These are phyloP conservation scores for Berkeleyomyces basicola DNA, from an alignment of 2,329 filamentous ascomycete genomes.

Conservation along the genomic window DNA sequence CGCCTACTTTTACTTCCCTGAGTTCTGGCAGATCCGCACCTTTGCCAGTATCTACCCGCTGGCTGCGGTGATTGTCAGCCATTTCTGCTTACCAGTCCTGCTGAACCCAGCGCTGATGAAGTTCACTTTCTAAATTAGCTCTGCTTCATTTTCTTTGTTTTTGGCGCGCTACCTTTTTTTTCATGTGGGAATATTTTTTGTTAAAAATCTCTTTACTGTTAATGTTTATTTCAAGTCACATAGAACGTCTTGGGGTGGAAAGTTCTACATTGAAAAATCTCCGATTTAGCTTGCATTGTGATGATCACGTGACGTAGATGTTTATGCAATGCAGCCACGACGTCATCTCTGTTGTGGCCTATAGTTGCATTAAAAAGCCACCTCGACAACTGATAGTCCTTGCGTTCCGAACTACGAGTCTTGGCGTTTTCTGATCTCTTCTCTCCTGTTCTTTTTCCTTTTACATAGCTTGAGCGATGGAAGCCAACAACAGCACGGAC, in stretches of 20 bases:
- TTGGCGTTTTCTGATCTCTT: background rate
- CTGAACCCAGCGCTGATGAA: constrained; percentile 47
- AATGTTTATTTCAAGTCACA: background rate
- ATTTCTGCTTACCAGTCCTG: constrained; percentile 41
- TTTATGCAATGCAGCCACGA: background rate
- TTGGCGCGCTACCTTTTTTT: background rate
- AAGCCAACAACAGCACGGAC: background rate
- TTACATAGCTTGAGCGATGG: background rate
- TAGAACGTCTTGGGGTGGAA: background rate
- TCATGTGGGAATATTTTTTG: background rate
- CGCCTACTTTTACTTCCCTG: constrained; percentile 28
- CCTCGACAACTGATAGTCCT: too few relatives aligned
- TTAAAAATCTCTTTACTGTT: background rate
- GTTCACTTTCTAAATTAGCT: constrained; percentile 13
- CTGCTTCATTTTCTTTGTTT: background rate
- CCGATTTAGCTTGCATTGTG: too few relatives aligned
- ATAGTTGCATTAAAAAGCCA: background rate
- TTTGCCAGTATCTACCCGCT: constrained; percentile 46
- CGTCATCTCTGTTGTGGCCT: background rate
- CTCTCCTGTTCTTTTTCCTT: background rate
- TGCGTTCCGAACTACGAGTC: background rate
- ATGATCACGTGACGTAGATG: background rate
- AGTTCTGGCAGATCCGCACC: constrained; percentile 37
- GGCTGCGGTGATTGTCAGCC: constrained; percentile 31
- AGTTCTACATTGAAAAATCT: background rate